Conservation (phyloP, 1,139 yeast species). For the Taphrina communis region DNA sequence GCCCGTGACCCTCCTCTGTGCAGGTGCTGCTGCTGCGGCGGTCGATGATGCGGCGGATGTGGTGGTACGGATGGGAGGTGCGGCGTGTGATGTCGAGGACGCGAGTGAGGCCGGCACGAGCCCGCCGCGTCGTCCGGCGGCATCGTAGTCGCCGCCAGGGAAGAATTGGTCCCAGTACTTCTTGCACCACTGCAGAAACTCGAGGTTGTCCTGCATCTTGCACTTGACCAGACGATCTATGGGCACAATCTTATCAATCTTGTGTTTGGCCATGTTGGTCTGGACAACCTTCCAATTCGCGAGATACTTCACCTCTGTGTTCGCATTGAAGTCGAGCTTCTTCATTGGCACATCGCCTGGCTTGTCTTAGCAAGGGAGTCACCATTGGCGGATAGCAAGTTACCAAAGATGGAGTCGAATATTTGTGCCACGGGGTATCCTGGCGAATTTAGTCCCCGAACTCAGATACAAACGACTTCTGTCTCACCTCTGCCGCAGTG, state of each 20-base stretch:
- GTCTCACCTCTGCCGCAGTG: conserved; percentile 83
- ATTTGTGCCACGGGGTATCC: conserved; percentile 78
- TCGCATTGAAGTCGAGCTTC: conserved; percentile 59
- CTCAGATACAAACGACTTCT: neutral
- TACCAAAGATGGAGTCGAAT: conserved; percentile 81
- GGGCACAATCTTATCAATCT: conserved; percentile 74
- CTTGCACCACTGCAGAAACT: conserved; percentile 90
- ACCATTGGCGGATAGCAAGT: conserved; percentile 60
- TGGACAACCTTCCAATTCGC: conserved; percentile 86
- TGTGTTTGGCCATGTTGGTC: conserved; percentile 71
- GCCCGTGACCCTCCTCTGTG: conserved; percentile 27
- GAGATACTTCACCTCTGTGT: conserved; percentile 76
- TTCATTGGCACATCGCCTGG: conserved; percentile 41
- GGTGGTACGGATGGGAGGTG: conserved; percentile 18
- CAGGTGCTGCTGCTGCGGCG: neutral
- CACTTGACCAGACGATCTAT: conserved; percentile 85
- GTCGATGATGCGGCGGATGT: conserved; percentile 18
- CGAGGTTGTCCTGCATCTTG: conserved; percentile 89
- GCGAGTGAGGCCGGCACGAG: conserved; percentile 29
- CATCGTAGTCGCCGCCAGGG: conserved; percentile 73
- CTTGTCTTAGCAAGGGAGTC: conserved; percentile 23
- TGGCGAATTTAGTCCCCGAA: neutral
- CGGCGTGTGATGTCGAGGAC: conserved; percentile 8
- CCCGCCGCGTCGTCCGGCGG: conserved; percentile 60
- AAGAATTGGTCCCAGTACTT: conserved; percentile 78